Conservation (phyloP, 163 green algal genomes). For the Chloroidium sp. region DNA sequence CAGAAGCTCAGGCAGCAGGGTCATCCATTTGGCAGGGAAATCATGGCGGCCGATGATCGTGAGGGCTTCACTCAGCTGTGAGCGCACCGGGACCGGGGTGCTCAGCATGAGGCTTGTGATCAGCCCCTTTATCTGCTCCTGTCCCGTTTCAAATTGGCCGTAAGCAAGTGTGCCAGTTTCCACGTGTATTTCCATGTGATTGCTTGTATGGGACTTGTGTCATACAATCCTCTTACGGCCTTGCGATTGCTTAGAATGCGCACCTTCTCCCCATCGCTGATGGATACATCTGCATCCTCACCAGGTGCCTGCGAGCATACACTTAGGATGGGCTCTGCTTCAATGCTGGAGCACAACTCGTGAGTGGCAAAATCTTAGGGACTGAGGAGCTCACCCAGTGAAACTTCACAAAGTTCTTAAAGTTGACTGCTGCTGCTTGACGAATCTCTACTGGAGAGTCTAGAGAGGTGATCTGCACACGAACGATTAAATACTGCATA, state of each 20-base stretch:
- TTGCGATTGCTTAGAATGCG: too few species aligned
- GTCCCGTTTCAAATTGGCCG: not conserved
- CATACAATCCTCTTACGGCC: too few species aligned
- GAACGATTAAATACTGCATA: not conserved
- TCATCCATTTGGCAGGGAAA: conserved; percentile 81
- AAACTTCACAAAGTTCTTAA: conserved; percentile 96
- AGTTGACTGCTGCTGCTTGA: conserved; percentile 87
- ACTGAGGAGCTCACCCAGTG: conserved; percentile 55
- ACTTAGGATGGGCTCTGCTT: not conserved
- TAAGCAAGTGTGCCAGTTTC: too few species aligned
- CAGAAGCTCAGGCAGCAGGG: conserved; percentile 86
- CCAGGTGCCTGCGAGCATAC: not conserved
- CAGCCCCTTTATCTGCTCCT: conserved; percentile 78
- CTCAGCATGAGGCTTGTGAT: conserved; percentile 85
- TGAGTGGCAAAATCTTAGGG: conserved; percentile 3
- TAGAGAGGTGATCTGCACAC: not conserved
- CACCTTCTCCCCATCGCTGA: too few species aligned
- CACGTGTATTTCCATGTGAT: too few species aligned
- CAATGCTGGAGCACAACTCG: not conserved
- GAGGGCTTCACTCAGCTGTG: conserved; percentile 90
- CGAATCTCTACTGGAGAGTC: conserved; percentile 58
- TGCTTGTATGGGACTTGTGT: too few species aligned
- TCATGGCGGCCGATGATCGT: conserved; percentile 83
- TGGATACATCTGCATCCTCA: not conserved
- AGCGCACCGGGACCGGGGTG: conserved; percentile 62